Evolutionary conservation across 352 stramenopile genomes (phyloP).

Genomic region (Globisporangium takayamanum): DNA sequence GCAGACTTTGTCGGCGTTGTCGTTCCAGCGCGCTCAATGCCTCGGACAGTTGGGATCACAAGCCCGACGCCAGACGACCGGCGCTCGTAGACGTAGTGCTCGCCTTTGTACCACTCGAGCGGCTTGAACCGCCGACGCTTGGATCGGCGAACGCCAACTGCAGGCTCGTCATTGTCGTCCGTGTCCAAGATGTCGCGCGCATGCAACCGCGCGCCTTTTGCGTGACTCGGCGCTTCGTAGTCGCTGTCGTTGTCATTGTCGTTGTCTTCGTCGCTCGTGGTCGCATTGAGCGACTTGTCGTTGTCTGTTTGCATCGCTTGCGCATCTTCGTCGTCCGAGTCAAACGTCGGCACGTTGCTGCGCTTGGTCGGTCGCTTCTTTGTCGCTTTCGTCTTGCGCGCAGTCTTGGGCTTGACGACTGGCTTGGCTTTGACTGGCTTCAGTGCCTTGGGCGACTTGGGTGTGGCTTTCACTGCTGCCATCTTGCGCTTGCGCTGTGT

Average conservation of each 20-base stretch:
- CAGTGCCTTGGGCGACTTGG: not conserved
- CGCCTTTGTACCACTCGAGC: slow-evolving; percentile 85
- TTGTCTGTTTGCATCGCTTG: slow-evolving; percentile 35
- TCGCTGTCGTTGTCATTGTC: slow-evolving; percentile 44
- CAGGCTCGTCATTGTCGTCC: slow-evolving; percentile 23
- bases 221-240: slow-evolving; percentile 13
- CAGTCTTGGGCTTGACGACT: not conserved
- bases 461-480: slow-evolving; percentile 14
- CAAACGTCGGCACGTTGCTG: too few species aligned
- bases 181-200: slow-evolving; percentile 26
- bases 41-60: slow-evolving; percentile 72
- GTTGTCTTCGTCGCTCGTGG: slow-evolving; percentile 34
- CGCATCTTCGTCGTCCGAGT: slow-evolving; percentile 10
- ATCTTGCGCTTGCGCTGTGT: slow-evolving; percentile 1
- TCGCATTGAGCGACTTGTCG: slow-evolving; percentile 49
- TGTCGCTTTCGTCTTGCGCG: slow-evolving; percentile 4
- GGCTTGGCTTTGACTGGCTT: not conserved
- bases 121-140: slow-evolving; percentile 78
- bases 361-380: slow-evolving; percentile 13
- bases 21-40: slow-evolving; percentile 57
- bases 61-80: slow-evolving; percentile 74
- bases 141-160: slow-evolving; percentile 53
- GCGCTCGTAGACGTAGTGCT: slow-evolving; percentile 82
- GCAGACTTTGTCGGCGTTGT: slow-evolving; percentile 47
- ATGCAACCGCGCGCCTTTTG: slow-evolving; percentile 9